A percentile compares a stretch with the other conserved stretches of the same genome.
phyloP scores from a whole-genome alignment of 2,329 filamentous ascomycete genomes.

The Penicillium sp. region DNA sequence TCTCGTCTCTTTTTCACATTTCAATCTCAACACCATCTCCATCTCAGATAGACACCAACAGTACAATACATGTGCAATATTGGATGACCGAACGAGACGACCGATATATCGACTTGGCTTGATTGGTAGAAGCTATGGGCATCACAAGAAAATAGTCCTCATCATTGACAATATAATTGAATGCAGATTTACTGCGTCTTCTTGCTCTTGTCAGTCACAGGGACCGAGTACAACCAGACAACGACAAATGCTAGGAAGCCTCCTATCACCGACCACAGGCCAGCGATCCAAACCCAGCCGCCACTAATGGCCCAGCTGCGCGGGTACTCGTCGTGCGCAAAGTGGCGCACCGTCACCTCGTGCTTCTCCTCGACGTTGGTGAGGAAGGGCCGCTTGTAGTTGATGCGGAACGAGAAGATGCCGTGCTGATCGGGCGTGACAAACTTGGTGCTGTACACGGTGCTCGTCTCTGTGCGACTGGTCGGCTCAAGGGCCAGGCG shows the following conservation, averaged over 20 bases:
- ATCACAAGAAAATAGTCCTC: conserved; percentile 22
- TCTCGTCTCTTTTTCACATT: conserved; percentile 1
- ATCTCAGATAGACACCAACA: conserved; percentile 1
- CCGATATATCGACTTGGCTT: not conserved
- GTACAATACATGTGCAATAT: not conserved
- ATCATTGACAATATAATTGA: conserved; percentile 24
- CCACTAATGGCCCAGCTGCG: conserved; percentile 84
- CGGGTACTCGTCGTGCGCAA: conserved; percentile 95
- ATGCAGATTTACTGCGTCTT: conserved; percentile 43
- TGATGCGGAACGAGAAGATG: conserved; percentile 97
- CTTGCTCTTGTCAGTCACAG: conserved; percentile 43
- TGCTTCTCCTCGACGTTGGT: conserved; percentile 88
- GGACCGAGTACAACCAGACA: conserved; percentile 78
- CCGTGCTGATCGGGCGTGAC: conserved; percentile 92
- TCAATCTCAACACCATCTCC: conserved; percentile 6
- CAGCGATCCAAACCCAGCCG: conserved; percentile 91
- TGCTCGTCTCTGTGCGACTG: conserved; percentile 59
- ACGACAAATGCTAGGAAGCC: conserved; percentile 83
- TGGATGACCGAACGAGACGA: not conserved
- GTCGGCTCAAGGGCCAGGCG: conserved; percentile 66
- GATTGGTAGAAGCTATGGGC: not conserved
- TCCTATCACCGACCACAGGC: conserved; percentile 74
- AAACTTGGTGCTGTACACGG: conserved; percentile 71
- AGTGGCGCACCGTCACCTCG: conserved; percentile 90
- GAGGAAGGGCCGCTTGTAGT: conserved; percentile 93